Conservation (phyloP, 768 basidiomycete genomes). For the Lactarius indigo region DNA sequence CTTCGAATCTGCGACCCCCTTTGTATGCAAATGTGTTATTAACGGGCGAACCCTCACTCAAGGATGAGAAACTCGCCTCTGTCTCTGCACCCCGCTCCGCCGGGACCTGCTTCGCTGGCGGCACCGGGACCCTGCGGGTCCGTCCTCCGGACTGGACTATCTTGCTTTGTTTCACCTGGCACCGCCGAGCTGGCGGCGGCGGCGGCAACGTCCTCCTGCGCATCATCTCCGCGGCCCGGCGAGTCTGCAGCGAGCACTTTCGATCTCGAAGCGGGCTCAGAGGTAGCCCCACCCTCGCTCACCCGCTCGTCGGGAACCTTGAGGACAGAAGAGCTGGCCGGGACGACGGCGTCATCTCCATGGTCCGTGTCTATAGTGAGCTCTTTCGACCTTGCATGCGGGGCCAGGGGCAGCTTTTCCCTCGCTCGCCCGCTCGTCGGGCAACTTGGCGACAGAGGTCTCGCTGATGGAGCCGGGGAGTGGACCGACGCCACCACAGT, state of each 20-base stretch:
- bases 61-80: not conserved
- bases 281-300: not conserved
- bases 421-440: conserved; percentile 40
- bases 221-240: not conserved
- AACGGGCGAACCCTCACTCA: not conserved
- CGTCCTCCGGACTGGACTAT: not conserved
- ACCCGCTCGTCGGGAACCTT: conserved; percentile 43
- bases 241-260: not conserved
- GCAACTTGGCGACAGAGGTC: conserved; percentile 45
- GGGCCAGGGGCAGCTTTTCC: not conserved
- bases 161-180: not conserved
- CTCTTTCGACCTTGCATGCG: not conserved
- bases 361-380: not conserved
- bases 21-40: not conserved
- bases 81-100: not conserved
- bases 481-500: conserved; percentile 43
- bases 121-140: not conserved
- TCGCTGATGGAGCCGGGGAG: conserved; percentile 47
- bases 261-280: not conserved
- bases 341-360: conserved; percentile 25
- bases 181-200: not conserved
- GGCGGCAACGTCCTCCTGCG: not conserved
- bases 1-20: conserved; percentile 4
- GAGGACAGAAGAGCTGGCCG: conserved; percentile 37
- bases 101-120: not conserved